Evolutionary conservation across 441 rosid genomes (phyloP).

Genomic region (Mallotus japonicus): DNA sequence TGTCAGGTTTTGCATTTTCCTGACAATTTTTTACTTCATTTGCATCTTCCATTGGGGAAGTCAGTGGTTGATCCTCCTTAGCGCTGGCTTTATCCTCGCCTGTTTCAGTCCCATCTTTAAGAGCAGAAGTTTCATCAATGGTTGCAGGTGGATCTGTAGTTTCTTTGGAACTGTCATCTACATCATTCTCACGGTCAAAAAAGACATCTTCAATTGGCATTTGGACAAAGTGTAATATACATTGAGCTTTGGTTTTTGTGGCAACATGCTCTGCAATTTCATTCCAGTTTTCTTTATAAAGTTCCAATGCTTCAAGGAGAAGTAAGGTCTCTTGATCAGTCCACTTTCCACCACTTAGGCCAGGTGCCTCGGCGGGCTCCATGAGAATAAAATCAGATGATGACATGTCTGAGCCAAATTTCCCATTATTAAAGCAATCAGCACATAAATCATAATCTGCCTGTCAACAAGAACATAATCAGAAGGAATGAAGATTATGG

Average conservation of each 20-base stretch:
- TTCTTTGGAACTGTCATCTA: slow-evolving; percentile 44
- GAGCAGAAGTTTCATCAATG: slow-evolving; percentile 39
- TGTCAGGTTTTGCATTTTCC: slow-evolving; percentile 42
- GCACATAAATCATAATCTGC: slow-evolving; percentile 99
- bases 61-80: slow-evolving; percentile 44
- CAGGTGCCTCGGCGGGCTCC: slow-evolving; percentile 88
- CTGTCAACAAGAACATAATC: slow-evolving; percentile 54
- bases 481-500: slow-evolving; percentile 24
- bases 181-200: slow-evolving; percentile 47
- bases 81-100: slow-evolving; percentile 45
- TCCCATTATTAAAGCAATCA: slow-evolving; percentile 81
- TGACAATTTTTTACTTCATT: slow-evolving; percentile 39
- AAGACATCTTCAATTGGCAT: slow-evolving; percentile 95
- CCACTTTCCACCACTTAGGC: slow-evolving; percentile 87
- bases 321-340: slow-evolving; percentile 99
- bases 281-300: slow-evolving; percentile 90
- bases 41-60: slow-evolving; percentile 45
- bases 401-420: slow-evolving; percentile 86
- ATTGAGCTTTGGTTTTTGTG: slow-evolving; percentile 91
- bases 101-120: slow-evolving; percentile 53
- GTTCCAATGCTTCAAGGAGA: slow-evolving; percentile 94
- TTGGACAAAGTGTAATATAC: slow-evolving; percentile 94
- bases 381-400: slow-evolving; percentile 93
- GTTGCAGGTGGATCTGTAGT: slow-evolving; percentile 35
- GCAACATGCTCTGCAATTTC: slow-evolving; percentile 99